Evolutionary conservation across 148 eudicot genomes (phyloP).

Genomic region (Talinum fruticosum): DNA sequence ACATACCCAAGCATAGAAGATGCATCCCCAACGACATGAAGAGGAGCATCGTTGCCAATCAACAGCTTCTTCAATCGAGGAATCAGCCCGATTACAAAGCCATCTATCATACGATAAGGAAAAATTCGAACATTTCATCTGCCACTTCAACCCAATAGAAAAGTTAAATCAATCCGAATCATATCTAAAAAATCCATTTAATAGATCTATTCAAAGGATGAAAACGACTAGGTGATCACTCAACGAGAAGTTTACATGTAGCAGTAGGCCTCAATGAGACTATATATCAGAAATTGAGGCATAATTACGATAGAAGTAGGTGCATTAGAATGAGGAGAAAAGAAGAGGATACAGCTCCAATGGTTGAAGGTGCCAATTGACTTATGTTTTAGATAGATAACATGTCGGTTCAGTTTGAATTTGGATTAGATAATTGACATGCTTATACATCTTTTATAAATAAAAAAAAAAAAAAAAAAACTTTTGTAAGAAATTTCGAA

Average conservation of each 20-base stretch:
- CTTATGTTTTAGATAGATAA: too few relatives aligned
- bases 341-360: slow-evolving; percentile 31
- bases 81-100: slow-evolving; percentile 29
- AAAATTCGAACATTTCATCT: neutral
- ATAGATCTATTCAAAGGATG: neutral
- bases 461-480: too few relatives aligned
- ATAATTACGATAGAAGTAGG: neutral
- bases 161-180: neutral
- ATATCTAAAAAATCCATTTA: neutral
- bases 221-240: neutral
- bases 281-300: too few relatives aligned
- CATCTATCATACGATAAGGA: slow-evolving; percentile 19
- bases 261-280: too few relatives aligned
- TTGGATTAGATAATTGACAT: too few relatives aligned
- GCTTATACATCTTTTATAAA: too few relatives aligned
- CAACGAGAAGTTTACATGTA: neutral
- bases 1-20: slow-evolving; percentile 32
- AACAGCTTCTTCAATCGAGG: slow-evolving; percentile 17
- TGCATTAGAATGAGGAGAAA: neutral
- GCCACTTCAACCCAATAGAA: too few relatives aligned
- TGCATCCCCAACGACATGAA: slow-evolving; percentile 27
- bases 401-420: too few relatives aligned
- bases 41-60: slow-evolving; percentile 29
- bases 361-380: slow-evolving; percentile 42
- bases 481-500: too few relatives aligned